Conservation (phyloP, 2,329 filamentous ascomycete genomes). For the Mycosphaerelloides madeirae region DNA sequence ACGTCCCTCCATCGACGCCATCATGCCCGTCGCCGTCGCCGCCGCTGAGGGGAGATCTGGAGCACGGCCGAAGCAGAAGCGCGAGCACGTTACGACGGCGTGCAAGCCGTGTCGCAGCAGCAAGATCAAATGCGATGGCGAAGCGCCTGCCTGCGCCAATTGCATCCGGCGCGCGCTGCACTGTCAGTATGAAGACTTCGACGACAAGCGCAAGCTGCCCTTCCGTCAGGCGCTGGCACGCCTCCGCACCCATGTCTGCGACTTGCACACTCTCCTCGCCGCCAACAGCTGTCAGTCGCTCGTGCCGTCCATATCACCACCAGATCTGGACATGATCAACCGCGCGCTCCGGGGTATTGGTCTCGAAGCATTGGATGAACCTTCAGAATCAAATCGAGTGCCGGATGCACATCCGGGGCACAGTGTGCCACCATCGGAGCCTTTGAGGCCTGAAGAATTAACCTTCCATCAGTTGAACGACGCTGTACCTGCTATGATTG, state of each 20-base stretch:
- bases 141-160: slow-evolving; percentile 14
- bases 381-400: slow-evolving; percentile 14
- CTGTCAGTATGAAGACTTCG: slow-evolving; percentile 23
- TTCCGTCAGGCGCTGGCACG: slow-evolving; percentile 3
- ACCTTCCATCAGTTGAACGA: neutral
- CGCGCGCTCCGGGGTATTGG: slow-evolving; percentile 28
- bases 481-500: neutral
- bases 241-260: neutral
- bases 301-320: slow-evolving; percentile 1
- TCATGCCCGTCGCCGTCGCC: too few relatives aligned
- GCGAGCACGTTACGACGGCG: slow-evolving; percentile 19
- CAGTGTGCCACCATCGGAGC: neutral
- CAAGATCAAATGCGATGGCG: slow-evolving; percentile 19
- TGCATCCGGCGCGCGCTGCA: slow-evolving; percentile 24
- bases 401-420: neutral
- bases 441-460: neutral
- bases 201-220: slow-evolving; percentile 1
- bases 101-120: slow-evolving; percentile 17
- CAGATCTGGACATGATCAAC: neutral
- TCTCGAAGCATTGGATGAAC: slow-evolving; percentile 33
- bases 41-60: too few relatives aligned
- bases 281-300: neutral
- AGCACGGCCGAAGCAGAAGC: slow-evolving; percentile 9
- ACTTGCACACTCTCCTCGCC: slow-evolving; percentile 1
- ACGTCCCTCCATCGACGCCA: too few relatives aligned